Base-by-base conservation (phyloP, 2,329 filamentous ascomycete genomes). In the Exophiala oligosperma region DNA sequence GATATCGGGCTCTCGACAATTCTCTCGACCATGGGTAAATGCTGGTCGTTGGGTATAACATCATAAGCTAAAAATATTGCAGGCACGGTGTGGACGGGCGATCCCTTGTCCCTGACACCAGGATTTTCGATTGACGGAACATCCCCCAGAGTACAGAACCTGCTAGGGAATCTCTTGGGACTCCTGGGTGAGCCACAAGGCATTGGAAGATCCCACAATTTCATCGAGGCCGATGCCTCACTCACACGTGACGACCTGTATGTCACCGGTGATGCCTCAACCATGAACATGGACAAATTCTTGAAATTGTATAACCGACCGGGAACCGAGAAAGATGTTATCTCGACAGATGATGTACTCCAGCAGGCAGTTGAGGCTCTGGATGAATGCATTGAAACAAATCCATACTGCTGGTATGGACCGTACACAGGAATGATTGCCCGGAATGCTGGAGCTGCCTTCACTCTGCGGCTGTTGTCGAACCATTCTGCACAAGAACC, bases 331-430 rank as follows among this genome's bases (percentile, higher is more conserved):
- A 76, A 66, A 24, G 43, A 59, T 17, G 47, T 59, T 8, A 55
- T 59, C 14, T 52, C 56, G 37, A 54, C 46, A 11, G 52, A 59
- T 12, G 40, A 59, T 26, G 47, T 52, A 17, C 38, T 59, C 2
- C 66, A 74, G 40, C 77, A 78, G 38, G 76, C 77, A 8, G 72
- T 74, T 8, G 66, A 72, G 12, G 76, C 80, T 2, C 81, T 79
- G 65, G 62, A 79, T 12, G 71, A 83, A 64, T 78, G 74, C 41
- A 75, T 82, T 8, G 68, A 70, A 24, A 77, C 74, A 26, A 84
- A 84, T 65, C 80, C 81, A 0, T 72, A 79, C 49, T 83, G 82
- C 67, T 84, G 80, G 70, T 82, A 79, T 52, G 80, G 80, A 0
- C 81, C 80, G 1, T 76, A 79, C 53, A 80, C 77, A 1, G 81